Conservation (phyloP, 2,329 filamentous ascomycete genomes). For the Xylariales sp. region DNA sequence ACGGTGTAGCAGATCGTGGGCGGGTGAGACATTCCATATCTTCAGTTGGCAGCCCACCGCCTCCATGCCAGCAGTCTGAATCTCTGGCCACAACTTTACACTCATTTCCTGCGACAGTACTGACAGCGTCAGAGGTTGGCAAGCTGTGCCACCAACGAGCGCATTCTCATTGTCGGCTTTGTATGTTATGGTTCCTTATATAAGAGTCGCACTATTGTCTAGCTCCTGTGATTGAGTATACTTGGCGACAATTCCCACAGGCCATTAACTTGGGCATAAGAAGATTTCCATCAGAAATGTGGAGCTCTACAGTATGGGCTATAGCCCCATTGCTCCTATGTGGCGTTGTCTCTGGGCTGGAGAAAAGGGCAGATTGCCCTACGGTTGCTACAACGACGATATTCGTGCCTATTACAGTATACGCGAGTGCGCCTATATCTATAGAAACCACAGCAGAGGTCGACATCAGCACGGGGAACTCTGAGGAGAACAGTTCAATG, state of each 20-base stretch:
- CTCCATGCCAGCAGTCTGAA: background rate
- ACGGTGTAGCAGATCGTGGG: background rate
- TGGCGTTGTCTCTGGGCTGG: constrained; percentile 14
- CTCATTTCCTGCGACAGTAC: background rate
- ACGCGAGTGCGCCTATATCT: constrained; percentile 14
- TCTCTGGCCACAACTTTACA: background rate
- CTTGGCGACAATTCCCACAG: too few relatives aligned
- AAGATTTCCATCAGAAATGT: too few relatives aligned
- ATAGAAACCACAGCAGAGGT: background rate
- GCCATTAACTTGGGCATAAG: too few relatives aligned
- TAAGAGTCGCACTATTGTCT: background rate
- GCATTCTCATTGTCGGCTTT: background rate
- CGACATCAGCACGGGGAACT: background rate
- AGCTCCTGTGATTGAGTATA: too few relatives aligned
- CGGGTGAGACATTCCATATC: background rate
- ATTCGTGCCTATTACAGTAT: constrained; percentile 21
- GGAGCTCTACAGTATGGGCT: constrained; percentile 13
- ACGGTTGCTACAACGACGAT: constrained; percentile 20
- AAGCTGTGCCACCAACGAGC: background rate
- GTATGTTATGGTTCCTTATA: background rate
- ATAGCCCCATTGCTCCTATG: constrained; percentile 17
- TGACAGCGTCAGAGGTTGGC: background rate
- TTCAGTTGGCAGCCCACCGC: background rate
- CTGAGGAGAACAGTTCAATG: background rate
- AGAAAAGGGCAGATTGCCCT: constrained; percentile 14